Conservation (phyloP, 495 filamentous ascomycete species). For the Daldinia bambusicola region DNA sequence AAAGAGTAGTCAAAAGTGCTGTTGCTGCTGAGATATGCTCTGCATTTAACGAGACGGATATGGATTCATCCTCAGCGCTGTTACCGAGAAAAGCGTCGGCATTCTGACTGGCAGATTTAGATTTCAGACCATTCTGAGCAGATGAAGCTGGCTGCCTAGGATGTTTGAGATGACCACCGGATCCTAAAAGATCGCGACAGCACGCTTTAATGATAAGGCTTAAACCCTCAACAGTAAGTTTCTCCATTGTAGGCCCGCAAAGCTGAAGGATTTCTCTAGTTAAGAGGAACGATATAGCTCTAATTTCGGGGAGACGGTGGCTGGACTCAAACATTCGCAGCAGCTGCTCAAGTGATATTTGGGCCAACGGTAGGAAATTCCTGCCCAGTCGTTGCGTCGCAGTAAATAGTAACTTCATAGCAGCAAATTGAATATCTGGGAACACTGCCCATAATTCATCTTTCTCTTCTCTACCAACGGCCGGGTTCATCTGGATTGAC, state of each 20-base stretch:
- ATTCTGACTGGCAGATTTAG: constrained; percentile 50
- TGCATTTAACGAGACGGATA: constrained; percentile 47
- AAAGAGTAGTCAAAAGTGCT: constrained; percentile 67
- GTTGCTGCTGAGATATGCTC: constrained; percentile 59
- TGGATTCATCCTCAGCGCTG: constrained; percentile 49
- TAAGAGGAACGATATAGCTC: constrained; percentile 68
- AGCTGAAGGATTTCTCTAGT: constrained; percentile 65
- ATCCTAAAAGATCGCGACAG: constrained; percentile 71
- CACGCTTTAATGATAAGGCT: constrained; percentile 65
- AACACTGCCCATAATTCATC: constrained; percentile 76
- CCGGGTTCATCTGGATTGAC: constrained; percentile 65
- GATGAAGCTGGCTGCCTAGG: constrained; percentile 41
- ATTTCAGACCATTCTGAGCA: constrained; percentile 44
- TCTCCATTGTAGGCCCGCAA: constrained; percentile 71
- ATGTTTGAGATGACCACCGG: constrained; percentile 51
- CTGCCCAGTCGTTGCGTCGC: constrained; percentile 65
- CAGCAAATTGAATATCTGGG: constrained; percentile 76
- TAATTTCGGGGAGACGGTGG: constrained; percentile 64
- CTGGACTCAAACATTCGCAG: constrained; percentile 74
- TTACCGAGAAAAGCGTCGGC: constrained; percentile 53
- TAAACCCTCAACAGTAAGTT: constrained; percentile 67
- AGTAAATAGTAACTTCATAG: constrained; percentile 65
- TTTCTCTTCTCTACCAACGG: constrained; percentile 79
- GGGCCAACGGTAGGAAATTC: constrained; percentile 63
- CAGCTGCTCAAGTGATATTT: constrained; percentile 72